Percentiles rank a stretch among this genome's conserved stretches.
Conservation (phyloP, 169 alveolate species). For the Plasmodium yoelii region DNA sequence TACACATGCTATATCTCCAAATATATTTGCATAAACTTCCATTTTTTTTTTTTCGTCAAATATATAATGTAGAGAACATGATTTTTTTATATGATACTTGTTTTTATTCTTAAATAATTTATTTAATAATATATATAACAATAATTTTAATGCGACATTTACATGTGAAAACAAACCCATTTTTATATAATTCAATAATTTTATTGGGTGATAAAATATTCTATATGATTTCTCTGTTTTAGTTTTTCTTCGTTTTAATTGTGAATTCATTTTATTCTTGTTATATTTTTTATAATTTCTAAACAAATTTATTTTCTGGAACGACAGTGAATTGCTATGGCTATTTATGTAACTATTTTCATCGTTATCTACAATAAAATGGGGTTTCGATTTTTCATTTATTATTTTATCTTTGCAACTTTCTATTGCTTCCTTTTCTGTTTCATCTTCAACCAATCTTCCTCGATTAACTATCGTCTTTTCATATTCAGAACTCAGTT, state of each 20-base stretch:
- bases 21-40: background rate
- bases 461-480: background rate
- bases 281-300: slow-evolving; percentile 9
- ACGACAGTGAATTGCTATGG: background rate
- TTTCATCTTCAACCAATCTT: background rate
- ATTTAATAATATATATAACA: slow-evolving; percentile 28
- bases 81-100: slow-evolving; percentile 15
- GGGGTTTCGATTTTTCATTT: background rate
- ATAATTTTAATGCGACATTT: slow-evolving; percentile 47
- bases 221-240: background rate
- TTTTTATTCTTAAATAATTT: slow-evolving; percentile 24
- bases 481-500: background rate
- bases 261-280: background rate
- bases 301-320: slow-evolving; percentile 19
- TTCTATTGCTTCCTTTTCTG: background rate
- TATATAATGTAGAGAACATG: slow-evolving; percentile 42
- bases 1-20: slow-evolving; percentile 20
- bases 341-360: too few relatives aligned
- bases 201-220: slow-evolving; percentile 63
- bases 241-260: background rate
- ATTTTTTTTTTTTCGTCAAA: slow-evolving; percentile 15
- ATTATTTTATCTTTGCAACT: background rate
- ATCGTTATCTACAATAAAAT: background rate
- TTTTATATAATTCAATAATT: slow-evolving; percentile 45
- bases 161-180: slow-evolving; percentile 72